Conservation (phyloP, 768 basidiomycete genomes). For the Boletus patriciae region DNA sequence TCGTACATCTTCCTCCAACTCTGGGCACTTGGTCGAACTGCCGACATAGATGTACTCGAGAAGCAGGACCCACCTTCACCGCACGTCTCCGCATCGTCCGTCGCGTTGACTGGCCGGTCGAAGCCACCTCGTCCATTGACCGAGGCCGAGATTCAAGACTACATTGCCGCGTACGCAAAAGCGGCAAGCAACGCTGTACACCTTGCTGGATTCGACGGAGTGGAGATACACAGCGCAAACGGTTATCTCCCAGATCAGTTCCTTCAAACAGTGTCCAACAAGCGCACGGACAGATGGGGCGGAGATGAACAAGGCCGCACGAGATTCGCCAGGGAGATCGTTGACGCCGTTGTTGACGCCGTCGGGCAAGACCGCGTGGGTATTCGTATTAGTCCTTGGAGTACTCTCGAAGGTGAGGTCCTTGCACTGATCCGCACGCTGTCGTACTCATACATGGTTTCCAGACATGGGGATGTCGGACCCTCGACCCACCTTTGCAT, state of each 20-base stretch:
- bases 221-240: constrained; percentile 45
- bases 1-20: neutral
- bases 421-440: neutral
- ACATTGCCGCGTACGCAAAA: constrained; percentile 28
- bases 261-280: constrained; percentile 21
- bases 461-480: neutral
- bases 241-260: constrained; percentile 61
- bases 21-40: constrained; percentile 52
- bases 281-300: constrained; percentile 64
- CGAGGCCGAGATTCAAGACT: constrained; percentile 34
- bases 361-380: constrained; percentile 46
- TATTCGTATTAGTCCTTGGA: constrained; percentile 47
- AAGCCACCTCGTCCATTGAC: constrained; percentile 19
- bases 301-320: constrained; percentile 54
- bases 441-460: neutral
- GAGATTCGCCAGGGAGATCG: constrained; percentile 47
- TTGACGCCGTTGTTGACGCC: constrained; percentile 29
- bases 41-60: constrained; percentile 34
- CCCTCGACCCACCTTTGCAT: constrained; percentile 39
- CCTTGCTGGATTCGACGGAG: constrained; percentile 14
- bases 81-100: constrained; percentile 36
- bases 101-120: constrained; percentile 19
- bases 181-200: constrained; percentile 36
- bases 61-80: constrained; percentile 36
- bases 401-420: constrained; percentile 31